A percentile compares a stretch with the other conserved stretches of the same genome.
Evolutionary conservation across 768 basidiomycete genomes (phyloP).

Genomic region (Phylloporus sp.): DNA sequence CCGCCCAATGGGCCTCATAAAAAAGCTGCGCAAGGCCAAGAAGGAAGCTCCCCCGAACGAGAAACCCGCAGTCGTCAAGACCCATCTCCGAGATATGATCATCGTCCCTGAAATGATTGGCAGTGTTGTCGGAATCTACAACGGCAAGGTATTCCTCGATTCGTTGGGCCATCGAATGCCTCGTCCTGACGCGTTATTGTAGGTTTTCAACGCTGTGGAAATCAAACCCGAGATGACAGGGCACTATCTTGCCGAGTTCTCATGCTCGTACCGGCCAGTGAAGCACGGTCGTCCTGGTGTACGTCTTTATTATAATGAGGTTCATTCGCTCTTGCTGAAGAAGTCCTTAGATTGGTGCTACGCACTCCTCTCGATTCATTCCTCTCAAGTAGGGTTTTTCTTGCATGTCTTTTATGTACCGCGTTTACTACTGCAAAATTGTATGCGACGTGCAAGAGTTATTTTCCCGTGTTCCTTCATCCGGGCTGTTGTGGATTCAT

Average conservation of each 20-base stretch:
- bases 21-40: slow-evolving; percentile 99
- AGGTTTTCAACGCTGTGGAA: slow-evolving; percentile 95
- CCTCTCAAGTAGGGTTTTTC: slow-evolving; percentile 81
- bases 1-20: slow-evolving; percentile 96
- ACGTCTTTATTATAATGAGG: slow-evolving; percentile 34
- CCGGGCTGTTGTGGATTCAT: slow-evolving; percentile 21
- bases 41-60: slow-evolving; percentile 99
- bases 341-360: slow-evolving; percentile 70
- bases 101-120: slow-evolving; percentile 99
- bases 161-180: background rate
- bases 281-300: slow-evolving; percentile 99
- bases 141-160: slow-evolving; percentile 69
- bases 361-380: slow-evolving; percentile 87
- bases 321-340: slow-evolving; percentile 9
- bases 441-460: slow-evolving; percentile 34
- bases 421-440: slow-evolving; percentile 29
- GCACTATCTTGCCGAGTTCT: slow-evolving; percentile 98
- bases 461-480: slow-evolving; percentile 1
- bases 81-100: slow-evolving; percentile 99
- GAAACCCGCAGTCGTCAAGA: slow-evolving; percentile 98
- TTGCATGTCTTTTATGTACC: slow-evolving; percentile 25
- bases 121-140: slow-evolving; percentile 96
- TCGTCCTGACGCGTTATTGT: background rate
- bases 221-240: slow-evolving; percentile 99
- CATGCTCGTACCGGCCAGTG: slow-evolving; percentile 96